Base-by-base conservation (phyloP, 345 rosid species). In the Eucalyptus decipiens region DNA sequence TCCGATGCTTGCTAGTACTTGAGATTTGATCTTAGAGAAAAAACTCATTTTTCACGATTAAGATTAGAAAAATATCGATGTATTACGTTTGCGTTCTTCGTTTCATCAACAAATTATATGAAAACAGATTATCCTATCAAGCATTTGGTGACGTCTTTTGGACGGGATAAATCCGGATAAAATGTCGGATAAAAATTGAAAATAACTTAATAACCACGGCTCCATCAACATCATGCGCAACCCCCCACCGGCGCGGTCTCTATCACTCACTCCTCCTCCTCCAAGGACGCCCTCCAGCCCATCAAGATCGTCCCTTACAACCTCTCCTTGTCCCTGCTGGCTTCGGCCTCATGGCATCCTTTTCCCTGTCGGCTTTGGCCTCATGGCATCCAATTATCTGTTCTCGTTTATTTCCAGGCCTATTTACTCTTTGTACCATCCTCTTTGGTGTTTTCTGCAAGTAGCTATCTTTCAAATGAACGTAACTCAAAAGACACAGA, bases 51-150 rank as follows among this genome's bases (percentile, higher is more conserved):
- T 17, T 69, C 42, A 30, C 72, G 0, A 3, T 19, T 9, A 17
- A 18, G 14, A n/a, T 5, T 13, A 9, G 11, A 18, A 18, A 69
- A 18, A 18, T 40, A 72, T 72, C 0, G 43, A 72, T 34, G 43
- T 9, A 24, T 72, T 18, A 69, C 26, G 10, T 9, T 24, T 4
- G 5, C 6, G 0, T 18, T 51, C 0, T 52, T 18, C 0, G 9
- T 7, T 4, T 52, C 56, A 51, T 51, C 56, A 51, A 51, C 1
- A 7, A 51, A 51, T 18, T 51, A 51, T 18, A 52, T 15, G 8
- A 51, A 51, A 16, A 51, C 8, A 17, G 4, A 17, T 51, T 17
- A 17, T 51, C 1, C 21, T 51, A 51, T 51, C 0, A 6, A 51
- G 54, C 17, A 51, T 51, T 51, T 51, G 9, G 9, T 17, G 21